Conservation (phyloP, 2,329 filamentous ascomycete species). For the Zasmidium angulare region DNA sequence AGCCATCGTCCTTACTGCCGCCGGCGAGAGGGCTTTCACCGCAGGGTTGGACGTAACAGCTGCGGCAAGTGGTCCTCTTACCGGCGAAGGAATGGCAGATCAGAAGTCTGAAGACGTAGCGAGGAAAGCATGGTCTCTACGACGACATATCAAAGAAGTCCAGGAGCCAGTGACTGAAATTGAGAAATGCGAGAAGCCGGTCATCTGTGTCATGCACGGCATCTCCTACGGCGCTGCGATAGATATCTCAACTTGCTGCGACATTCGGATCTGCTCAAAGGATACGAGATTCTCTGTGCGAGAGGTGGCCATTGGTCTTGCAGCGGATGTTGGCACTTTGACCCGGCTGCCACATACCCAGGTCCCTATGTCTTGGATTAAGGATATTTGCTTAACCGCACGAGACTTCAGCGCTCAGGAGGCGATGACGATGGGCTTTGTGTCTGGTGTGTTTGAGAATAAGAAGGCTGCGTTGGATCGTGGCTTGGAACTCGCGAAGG, state of each 20-base stretch:
- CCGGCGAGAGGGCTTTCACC: conserved; percentile 75
- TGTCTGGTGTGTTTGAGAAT: conserved; percentile 63
- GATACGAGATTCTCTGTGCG: conserved; percentile 67
- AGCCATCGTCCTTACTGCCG: conserved; percentile 74
- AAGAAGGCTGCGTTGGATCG: conserved; percentile 60
- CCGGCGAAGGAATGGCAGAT: conserved; percentile 1
- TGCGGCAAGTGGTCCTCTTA: conserved; percentile 17
- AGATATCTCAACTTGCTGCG: conserved; percentile 65
- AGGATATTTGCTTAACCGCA: conserved; percentile 73
- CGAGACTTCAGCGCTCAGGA: conserved; percentile 68
- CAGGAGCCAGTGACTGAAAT: conserved; percentile 74
- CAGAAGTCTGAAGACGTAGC: conserved; percentile 24
- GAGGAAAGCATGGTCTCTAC: conserved; percentile 43
- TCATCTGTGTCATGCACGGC: conserved; percentile 79
- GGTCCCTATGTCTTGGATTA: conserved; percentile 71
- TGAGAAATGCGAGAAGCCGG: conserved; percentile 87
- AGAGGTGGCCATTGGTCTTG: conserved; percentile 78
- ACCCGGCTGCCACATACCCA: conserved; percentile 72
- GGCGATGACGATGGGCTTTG: conserved; percentile 67
- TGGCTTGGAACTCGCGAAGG: conserved; percentile 61
- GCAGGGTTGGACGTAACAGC: conserved; percentile 66
- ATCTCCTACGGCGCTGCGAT: conserved; percentile 77
- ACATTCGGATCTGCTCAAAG: conserved; percentile 64
- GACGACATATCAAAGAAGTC: conserved; percentile 73
- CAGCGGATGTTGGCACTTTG: conserved; percentile 77